These are phyloP conservation scores for Globisporangium cederbergense DNA, from an alignment of 352 stramenopile genomes.

Conservation along the genomic window DNA sequence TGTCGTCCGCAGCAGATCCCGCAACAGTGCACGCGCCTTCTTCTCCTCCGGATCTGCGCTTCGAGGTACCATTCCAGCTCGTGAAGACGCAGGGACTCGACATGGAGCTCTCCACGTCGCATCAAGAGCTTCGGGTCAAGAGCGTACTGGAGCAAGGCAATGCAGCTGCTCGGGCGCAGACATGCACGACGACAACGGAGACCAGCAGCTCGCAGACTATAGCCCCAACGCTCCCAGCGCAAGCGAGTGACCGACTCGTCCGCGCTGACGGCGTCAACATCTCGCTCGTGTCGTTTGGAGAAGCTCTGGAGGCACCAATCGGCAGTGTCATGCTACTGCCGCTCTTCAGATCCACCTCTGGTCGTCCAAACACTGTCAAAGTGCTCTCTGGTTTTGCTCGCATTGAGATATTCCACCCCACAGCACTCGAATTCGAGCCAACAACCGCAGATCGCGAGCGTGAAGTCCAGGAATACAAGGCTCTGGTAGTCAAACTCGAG, in stretches of 20 bases:
- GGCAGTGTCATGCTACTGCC: slow-evolving; percentile 45
- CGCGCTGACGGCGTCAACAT: slow-evolving; percentile 41
- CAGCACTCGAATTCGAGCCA: slow-evolving; percentile 47
- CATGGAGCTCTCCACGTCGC: not conserved
- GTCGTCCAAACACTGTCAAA: slow-evolving; percentile 13
- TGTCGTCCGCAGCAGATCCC: not conserved
- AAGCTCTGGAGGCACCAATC: slow-evolving; percentile 37
- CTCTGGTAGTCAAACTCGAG: slow-evolving; percentile 21
- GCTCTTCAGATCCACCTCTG: slow-evolving; percentile 32
- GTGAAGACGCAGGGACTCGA: slow-evolving; percentile 6
- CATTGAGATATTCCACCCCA: slow-evolving; percentile 53
- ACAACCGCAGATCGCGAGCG: slow-evolving; percentile 26
- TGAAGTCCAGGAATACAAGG: slow-evolving; percentile 34
- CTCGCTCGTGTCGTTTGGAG: slow-evolving; percentile 38
- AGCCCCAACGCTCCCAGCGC: slow-evolving; percentile 1
- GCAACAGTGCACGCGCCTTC: not conserved
- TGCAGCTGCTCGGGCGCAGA: not conserved
- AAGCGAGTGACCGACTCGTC: slow-evolving; percentile 42
- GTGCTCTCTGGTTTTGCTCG: slow-evolving; percentile 57
- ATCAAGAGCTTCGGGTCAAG: slow-evolving; percentile 10
- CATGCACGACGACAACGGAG: not conserved
- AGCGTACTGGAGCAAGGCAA: slow-evolving; percentile 1
- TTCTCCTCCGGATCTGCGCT: slow-evolving; percentile 5
- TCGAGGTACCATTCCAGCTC: slow-evolving; percentile 12
- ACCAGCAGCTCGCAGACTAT: not conserved